A percentile compares a stretch with the other conserved stretches of the same genome.
Evolutionary conservation across 1,284 basidiomycete genomes (phyloP).

Genomic region (Puccinia horiana): DNA sequence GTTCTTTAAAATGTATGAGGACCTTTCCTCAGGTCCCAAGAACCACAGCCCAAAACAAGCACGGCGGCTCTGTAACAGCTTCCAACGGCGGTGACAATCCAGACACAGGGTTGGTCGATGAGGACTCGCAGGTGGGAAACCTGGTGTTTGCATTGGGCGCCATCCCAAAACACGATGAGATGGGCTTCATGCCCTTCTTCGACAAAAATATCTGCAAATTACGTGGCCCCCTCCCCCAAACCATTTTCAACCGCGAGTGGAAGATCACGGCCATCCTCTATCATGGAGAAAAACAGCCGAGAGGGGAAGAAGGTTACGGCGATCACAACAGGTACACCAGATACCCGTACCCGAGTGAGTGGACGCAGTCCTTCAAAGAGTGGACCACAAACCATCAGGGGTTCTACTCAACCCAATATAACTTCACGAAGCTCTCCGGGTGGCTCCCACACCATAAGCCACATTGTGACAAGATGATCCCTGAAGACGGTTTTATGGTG

Average conservation of each 20-base stretch:
- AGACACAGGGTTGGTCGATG: too few species aligned
- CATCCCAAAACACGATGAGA: too few species aligned
- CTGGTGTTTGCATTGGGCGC: too few species aligned
- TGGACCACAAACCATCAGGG: background rate
- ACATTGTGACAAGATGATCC: background rate
- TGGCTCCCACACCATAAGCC: background rate
- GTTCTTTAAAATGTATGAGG: too few species aligned
- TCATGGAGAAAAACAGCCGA: too few species aligned
- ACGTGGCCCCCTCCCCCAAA: background rate
- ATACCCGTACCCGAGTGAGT: background rate
- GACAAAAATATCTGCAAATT: background rate
- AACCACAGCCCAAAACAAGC: too few species aligned
- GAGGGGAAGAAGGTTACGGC: too few species aligned
- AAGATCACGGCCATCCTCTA: background rate
- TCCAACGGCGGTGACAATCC: too few species aligned
- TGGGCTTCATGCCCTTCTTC: background rate
- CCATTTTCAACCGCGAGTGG: constrained; percentile 13
- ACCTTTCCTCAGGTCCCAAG: too few species aligned
- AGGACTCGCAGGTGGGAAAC: too few species aligned
- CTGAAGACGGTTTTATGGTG: too few species aligned
- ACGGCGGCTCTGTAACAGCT: too few species aligned
- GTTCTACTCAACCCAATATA: background rate
- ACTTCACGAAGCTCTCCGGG: background rate
- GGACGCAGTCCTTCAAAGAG: background rate
- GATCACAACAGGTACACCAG: background rate